Evolutionary conservation across 257 asterid genomes (phyloP).

Genomic region (Agastache rugosa): DNA sequence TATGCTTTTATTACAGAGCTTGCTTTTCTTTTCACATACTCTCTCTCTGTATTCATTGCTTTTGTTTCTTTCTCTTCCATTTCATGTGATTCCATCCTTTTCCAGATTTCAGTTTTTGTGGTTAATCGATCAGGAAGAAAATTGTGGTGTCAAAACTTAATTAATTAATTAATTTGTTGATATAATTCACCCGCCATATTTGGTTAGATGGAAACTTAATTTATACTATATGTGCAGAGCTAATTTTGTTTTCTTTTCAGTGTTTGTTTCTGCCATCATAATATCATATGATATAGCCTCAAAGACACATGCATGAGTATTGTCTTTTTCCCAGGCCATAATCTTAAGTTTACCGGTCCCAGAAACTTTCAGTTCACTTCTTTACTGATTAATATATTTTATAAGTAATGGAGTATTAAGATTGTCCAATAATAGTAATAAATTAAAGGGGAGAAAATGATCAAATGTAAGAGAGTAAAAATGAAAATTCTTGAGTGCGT

Average conservation of each 20-base stretch:
- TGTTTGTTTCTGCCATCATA: neutral
- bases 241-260: neutral
- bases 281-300: neutral
- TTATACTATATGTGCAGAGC: too few relatives aligned
- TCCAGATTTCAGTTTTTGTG: neutral
- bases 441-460: neutral
- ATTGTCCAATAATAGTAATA: neutral
- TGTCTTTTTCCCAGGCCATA: slow-evolving; percentile 7
- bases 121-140: slow-evolving; percentile 14
- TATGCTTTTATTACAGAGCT: neutral
- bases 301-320: slow-evolving; percentile 32
- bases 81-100: neutral
- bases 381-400: too few relatives aligned
- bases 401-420: too few relatives aligned
- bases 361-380: neutral
- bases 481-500: too few relatives aligned
- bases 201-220: neutral
- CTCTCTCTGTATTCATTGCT: slow-evolving; percentile 5
- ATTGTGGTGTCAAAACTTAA: neutral
- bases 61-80: slow-evolving; percentile 14
- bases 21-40: neutral
- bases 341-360: neutral
- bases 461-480: neutral
- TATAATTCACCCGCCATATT: neutral
- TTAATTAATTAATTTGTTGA: too few relatives aligned